Evolutionary conservation across 768 basidiomycete genomes (phyloP).

Genomic region (Calocybe cyanea): DNA sequence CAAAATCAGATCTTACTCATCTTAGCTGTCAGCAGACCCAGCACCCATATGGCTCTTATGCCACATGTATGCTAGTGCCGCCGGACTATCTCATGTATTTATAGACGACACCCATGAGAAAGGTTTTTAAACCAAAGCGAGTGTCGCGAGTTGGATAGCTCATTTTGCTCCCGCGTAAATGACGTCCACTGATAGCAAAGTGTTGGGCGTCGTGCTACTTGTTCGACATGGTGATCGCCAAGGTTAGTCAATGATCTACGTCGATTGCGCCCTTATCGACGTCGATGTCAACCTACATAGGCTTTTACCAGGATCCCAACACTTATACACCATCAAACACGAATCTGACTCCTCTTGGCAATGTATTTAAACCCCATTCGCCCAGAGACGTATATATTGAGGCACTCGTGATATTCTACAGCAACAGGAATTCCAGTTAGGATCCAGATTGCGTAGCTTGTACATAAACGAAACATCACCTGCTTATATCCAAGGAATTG

Average conservation of each 20-base stretch:
- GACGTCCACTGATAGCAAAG: constrained; percentile 20
- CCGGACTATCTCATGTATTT: no score
- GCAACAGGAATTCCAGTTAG: constrained; percentile 58
- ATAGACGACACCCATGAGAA: no score
- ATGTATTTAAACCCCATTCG: constrained; percentile 35
- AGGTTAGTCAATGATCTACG: constrained; percentile 22
- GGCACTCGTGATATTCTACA: constrained; percentile 17
- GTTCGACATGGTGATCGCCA: constrained; percentile 58
- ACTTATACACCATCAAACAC: constrained; percentile 56
- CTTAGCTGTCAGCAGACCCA: neutral
- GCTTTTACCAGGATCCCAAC: constrained; percentile 61
- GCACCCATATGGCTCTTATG: neutral
- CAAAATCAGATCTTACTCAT: no score
- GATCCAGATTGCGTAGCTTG: constrained; percentile 42
- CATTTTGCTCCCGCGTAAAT: no score
- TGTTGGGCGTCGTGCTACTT: constrained; percentile 56
- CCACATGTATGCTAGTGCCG: no score
- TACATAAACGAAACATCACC: constrained; percentile 55
- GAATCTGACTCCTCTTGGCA: constrained; percentile 64
- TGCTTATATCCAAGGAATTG: constrained; percentile 45
- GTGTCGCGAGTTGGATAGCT: no score
- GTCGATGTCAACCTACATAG: constrained; percentile 25
- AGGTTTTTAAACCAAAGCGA: no score
- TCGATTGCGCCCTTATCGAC: constrained; percentile 3
- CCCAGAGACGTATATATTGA: neutral